Conservation (phyloP, 352 stramenopile species). For the Phytopythium sindhum region DNA sequence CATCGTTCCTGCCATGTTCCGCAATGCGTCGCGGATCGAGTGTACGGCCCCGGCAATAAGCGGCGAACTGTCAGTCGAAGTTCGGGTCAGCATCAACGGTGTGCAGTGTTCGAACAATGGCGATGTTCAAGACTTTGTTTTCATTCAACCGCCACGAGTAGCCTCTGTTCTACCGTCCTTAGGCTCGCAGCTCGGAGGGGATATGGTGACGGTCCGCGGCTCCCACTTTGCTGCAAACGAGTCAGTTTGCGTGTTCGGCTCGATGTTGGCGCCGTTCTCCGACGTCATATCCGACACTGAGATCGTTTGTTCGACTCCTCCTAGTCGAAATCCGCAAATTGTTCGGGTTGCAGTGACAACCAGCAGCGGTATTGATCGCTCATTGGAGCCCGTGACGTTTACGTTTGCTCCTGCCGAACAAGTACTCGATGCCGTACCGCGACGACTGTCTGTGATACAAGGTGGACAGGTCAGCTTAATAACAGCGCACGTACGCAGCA, state of each 20-base stretch:
- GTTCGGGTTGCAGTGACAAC: slow-evolving; percentile 49
- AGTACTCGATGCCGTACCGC: slow-evolving; percentile 33
- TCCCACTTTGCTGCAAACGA: slow-evolving; percentile 37
- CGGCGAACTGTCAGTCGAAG: slow-evolving; percentile 10
- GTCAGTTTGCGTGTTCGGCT: slow-evolving; percentile 38
- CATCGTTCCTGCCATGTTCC: slow-evolving; percentile 50
- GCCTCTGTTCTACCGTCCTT: slow-evolving; percentile 23
- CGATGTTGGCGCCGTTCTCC: not conserved
- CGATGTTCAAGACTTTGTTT: slow-evolving; percentile 31
- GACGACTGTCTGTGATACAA: slow-evolving; percentile 26
- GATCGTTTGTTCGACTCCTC: slow-evolving; percentile 46
- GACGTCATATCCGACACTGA: slow-evolving; percentile 23
- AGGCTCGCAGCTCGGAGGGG: slow-evolving; percentile 53
- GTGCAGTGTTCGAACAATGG: slow-evolving; percentile 47
- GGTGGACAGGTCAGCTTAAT: slow-evolving; percentile 32
- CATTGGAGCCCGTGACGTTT: slow-evolving; percentile 28
- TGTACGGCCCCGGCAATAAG: slow-evolving; percentile 43
- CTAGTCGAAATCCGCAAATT: slow-evolving; percentile 12
- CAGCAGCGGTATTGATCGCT: slow-evolving; percentile 61
- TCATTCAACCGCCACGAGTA: slow-evolving; percentile 31
- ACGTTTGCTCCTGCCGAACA: slow-evolving; percentile 39
- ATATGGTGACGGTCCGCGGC: slow-evolving; percentile 33
- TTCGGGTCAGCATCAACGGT: slow-evolving; percentile 60
- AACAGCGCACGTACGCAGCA: slow-evolving; percentile 31
- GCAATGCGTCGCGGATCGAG: slow-evolving; percentile 55